Evolutionary conservation across 805 yeast species (phyloP).

Genomic region (Kuraishia ogatae): DNA sequence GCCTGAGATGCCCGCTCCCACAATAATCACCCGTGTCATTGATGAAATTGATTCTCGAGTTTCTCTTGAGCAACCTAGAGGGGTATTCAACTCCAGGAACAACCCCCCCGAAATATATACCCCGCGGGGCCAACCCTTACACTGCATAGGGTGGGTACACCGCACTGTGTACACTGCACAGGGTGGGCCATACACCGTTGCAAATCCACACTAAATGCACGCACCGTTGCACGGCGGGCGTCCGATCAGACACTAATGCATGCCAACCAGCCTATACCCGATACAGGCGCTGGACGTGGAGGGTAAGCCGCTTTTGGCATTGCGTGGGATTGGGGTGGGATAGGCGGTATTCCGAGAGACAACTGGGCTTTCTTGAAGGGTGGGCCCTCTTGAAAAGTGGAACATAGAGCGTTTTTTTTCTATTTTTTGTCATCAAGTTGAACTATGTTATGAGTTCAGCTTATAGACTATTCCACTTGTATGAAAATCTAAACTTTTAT

Average conservation of each 20-base stretch:
- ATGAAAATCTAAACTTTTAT: background rate
- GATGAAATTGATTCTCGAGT: no score
- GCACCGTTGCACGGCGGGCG: background rate
- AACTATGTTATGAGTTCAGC: no score
- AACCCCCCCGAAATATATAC: no score
- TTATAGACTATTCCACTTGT: no score
- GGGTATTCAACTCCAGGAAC: no score
- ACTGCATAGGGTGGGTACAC: background rate
- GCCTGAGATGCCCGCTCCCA: conserved; percentile 53
- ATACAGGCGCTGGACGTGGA: background rate
- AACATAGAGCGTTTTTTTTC: no score
- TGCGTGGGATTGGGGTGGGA: background rate
- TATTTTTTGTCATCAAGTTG: no score
- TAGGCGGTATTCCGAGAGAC: background rate
- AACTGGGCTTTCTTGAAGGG: no score
- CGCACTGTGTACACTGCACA: background rate
- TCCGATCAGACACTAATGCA: background rate
- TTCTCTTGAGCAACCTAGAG: no score
- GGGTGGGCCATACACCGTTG: background rate
- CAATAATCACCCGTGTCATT: conserved; percentile 24
- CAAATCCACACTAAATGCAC: background rate
- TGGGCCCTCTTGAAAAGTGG: no score
- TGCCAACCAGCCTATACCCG: background rate
- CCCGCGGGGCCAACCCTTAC: no score
- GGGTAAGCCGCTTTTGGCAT: background rate